Percentiles rank a stretch among this genome's conserved stretches.
Evolutionary conservation across 2,329 filamentous ascomycete species (phyloP).

Genomic region (Penicillium griseofulvum): DNA sequence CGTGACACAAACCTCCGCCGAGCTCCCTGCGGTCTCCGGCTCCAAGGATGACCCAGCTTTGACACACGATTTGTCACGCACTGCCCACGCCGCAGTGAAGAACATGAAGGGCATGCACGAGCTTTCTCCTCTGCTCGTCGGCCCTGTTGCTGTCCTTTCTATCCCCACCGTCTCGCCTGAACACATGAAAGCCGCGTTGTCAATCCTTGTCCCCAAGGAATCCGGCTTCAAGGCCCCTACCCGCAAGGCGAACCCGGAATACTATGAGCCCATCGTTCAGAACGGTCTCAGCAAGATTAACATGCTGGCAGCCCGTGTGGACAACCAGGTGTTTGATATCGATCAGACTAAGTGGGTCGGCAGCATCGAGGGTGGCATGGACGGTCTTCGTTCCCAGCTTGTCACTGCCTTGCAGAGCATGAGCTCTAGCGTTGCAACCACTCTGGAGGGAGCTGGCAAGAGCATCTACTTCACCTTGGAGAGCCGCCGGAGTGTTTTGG

Average conservation of each 20-base stretch:
- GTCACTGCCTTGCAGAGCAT: slow-evolving; percentile 76
- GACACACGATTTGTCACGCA: slow-evolving; percentile 59
- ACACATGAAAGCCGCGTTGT: slow-evolving; percentile 77
- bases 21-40: slow-evolving; percentile 26
- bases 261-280: slow-evolving; percentile 77
- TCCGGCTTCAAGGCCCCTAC: slow-evolving; percentile 75
- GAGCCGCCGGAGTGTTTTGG: slow-evolving; percentile 73
- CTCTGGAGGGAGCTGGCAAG: slow-evolving; percentile 76
- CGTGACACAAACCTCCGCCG: slow-evolving; percentile 33
- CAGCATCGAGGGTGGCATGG: slow-evolving; percentile 75
- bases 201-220: slow-evolving; percentile 69
- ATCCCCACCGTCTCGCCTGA: slow-evolving; percentile 80
- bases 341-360: slow-evolving; percentile 70
- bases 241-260: slow-evolving; percentile 72
- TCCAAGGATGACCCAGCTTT: slow-evolving; percentile 42
- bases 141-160: slow-evolving; percentile 74
- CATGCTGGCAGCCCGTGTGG: slow-evolving; percentile 80
- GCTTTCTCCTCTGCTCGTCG: slow-evolving; percentile 73
- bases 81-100: slow-evolving; percentile 52
- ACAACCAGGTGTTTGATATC: slow-evolving; percentile 78
- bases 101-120: slow-evolving; percentile 55
- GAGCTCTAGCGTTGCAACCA: slow-evolving; percentile 71
- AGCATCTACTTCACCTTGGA: slow-evolving; percentile 87
- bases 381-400: slow-evolving; percentile 76
- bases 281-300: slow-evolving; percentile 81